Base-by-base conservation (phyloP, 164 flowering plant species). In the Aristolochia fimbriata region DNA sequence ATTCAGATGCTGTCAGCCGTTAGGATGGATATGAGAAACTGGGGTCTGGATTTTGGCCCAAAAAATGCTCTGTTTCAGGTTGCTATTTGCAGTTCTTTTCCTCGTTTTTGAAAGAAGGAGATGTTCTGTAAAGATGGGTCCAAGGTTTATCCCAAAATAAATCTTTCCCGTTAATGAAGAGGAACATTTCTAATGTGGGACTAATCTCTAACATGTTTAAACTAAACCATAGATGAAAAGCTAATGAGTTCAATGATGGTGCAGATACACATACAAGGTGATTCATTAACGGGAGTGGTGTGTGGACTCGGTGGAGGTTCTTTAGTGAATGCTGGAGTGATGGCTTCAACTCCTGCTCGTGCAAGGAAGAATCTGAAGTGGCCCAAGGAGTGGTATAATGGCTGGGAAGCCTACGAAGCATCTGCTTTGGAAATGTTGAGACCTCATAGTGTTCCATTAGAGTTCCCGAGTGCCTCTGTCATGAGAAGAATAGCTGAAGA, bases 231-330 rank as follows among this genome's bases (percentile, higher is more conserved):
- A n/a, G n/a, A 52, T 20, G 15, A 8, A 52, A 22, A 47, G 14
- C 45, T 24, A 30, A 19, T 15, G 17, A 15, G n/a, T 37, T 61
- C 13, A 37, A 51, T 50, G 56, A 61, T 51, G 14, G 6, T 54
- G 59, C 65, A 81, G 87, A 53, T 83, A 12, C 59, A 76, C 61
- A 61, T 56, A 59, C 83, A 83, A 65, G 75, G 60, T 22, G 80
- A 77, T 63, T 71, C 83, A 50, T 21, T 81, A 53, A 78, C 80
- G 23, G 76, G 65, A 12, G 69, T 68, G 4, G 76, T 78, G 21
- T 77, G 83, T 31, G 88, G 88, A 37, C 78, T 83, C 22, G 85
- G 88, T 37, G 88, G 85, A 24, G 88, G 82, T 16, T 81, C 88
- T 49, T 67, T 83, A 13, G 70, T 79, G 51, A 81, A 83, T 71